Evolutionary conservation across 2,329 filamentous ascomycete genomes (phyloP).

Genomic region (Xylaria multiplex): DNA sequence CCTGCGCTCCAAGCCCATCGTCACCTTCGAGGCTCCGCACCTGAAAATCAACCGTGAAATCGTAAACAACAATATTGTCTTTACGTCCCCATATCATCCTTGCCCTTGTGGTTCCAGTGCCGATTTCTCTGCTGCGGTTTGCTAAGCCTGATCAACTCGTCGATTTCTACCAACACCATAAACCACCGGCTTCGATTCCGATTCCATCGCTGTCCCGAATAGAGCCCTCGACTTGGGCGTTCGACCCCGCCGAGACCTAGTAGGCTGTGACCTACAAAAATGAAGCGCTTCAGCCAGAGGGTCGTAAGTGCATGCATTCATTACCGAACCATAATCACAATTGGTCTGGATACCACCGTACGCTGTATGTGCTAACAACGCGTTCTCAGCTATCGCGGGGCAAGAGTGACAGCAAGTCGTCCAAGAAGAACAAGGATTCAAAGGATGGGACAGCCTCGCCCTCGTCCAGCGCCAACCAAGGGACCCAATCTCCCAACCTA

Average conservation of each 20-base stretch:
- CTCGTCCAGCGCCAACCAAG: slow-evolving; percentile 63
- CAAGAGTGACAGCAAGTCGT: slow-evolving; percentile 86
- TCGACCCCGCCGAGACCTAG: slow-evolving; percentile 45
- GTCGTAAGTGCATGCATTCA: slow-evolving; percentile 68
- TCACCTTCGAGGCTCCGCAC: slow-evolving; percentile 42
- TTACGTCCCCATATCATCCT: slow-evolving; percentile 30
- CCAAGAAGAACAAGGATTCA: slow-evolving; percentile 76
- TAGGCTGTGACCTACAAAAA: slow-evolving; percentile 58
- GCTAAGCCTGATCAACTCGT: background rate
- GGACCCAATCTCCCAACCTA: slow-evolving; percentile 70
- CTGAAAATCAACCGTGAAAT: slow-evolving; percentile 45
- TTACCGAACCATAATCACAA: background rate
- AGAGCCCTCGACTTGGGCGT: slow-evolving; percentile 38
- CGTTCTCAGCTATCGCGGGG: slow-evolving; percentile 81
- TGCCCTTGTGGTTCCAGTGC: slow-evolving; percentile 24
- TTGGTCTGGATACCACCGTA: slow-evolving; percentile 8
- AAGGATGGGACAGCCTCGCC: slow-evolving; percentile 85
- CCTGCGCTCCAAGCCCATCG: slow-evolving; percentile 32
- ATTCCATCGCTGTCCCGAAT: slow-evolving; percentile 12
- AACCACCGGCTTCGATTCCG: slow-evolving; percentile 20
- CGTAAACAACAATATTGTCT: slow-evolving; percentile 35
- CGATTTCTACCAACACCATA: slow-evolving; percentile 10
- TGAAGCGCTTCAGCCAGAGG: slow-evolving; percentile 98
- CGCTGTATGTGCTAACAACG: slow-evolving; percentile 30
- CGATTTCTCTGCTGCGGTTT: slow-evolving; percentile 16